Percentiles rank a stretch among this genome's conserved stretches.
These are phyloP conservation scores for Stentor roeselii DNA, from an alignment of 73 alveolate genomes.

Conservation along the genomic window DNA sequence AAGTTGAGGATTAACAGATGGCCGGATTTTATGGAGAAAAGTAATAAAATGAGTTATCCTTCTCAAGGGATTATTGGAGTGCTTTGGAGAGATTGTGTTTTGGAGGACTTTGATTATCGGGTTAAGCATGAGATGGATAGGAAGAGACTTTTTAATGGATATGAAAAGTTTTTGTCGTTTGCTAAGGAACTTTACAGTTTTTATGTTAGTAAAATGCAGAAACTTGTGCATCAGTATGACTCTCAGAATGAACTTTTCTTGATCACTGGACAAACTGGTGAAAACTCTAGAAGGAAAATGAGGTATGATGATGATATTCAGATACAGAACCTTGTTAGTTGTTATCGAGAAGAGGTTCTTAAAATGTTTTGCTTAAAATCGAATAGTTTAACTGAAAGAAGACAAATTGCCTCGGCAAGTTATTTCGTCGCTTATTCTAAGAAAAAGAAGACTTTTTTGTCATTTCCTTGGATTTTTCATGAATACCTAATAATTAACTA, in stretches of 20 bases:
- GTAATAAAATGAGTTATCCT: conserved; percentile 12
- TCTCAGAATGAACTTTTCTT: neutral
- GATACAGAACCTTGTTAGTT: neutral
- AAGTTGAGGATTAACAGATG: conserved; percentile 34
- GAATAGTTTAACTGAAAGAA: neutral
- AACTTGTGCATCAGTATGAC: neutral
- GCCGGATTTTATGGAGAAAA: conserved; percentile 53
- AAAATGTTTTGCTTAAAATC: neutral
- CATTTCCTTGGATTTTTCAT: neutral
- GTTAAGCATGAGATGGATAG: neutral
- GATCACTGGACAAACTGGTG: neutral
- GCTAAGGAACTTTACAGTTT: neutral
- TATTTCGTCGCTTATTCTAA: neutral
- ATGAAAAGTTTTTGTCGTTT: neutral
- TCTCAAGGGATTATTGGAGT: conserved; percentile 47
- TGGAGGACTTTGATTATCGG: too few species aligned
- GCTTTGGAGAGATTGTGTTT: conserved; percentile 38
- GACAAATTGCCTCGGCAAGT: neutral
- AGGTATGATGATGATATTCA: neutral
- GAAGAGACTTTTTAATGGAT: neutral
- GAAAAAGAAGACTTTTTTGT: too few species aligned
- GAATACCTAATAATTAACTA: neutral
- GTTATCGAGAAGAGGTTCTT: neutral
- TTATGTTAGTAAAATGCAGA: too few species aligned
- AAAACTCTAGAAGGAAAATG: neutral